A percentile compares a stretch with the other conserved stretches of the same genome.
Conservation (phyloP, 257 asterid species). For the Solanum tarijense region DNA sequence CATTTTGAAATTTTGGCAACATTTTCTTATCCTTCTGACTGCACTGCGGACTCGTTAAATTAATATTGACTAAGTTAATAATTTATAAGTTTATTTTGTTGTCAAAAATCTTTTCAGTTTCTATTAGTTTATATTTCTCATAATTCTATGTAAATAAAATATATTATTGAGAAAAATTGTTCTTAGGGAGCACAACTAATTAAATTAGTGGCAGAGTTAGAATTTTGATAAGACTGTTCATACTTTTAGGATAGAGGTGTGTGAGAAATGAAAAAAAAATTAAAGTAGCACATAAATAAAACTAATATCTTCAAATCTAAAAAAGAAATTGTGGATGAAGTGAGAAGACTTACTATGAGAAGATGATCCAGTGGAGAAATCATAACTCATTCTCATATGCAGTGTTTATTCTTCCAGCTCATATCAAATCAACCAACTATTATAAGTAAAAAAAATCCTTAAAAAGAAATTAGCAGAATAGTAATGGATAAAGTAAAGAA, state of each 20-base stretch:
- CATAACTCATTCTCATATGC: background rate
- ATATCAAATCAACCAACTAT: background rate
- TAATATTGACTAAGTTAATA: background rate
- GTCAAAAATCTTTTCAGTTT: background rate
- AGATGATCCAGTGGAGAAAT: no score
- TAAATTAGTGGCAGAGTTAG: no score
- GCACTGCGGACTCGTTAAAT: background rate
- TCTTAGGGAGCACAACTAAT: background rate
- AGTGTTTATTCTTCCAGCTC: background rate
- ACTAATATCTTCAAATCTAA: no score
- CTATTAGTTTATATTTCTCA: background rate
- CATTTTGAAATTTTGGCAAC: no score
- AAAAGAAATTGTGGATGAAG: no score
- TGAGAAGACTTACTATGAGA: no score
- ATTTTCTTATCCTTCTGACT: no score
- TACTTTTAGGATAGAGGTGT: background rate
- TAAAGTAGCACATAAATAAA: no score
- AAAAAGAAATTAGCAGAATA: background rate
- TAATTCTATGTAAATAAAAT: background rate
- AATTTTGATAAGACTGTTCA: no score
- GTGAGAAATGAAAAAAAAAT: background rate
- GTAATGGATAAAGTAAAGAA: background rate
- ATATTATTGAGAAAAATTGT: background rate
- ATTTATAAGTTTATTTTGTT: background rate
- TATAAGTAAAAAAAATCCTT: background rate